Base-by-base conservation (phyloP, 2,329 filamentous ascomycete genomes). In the Phialophora verrucosa region DNA sequence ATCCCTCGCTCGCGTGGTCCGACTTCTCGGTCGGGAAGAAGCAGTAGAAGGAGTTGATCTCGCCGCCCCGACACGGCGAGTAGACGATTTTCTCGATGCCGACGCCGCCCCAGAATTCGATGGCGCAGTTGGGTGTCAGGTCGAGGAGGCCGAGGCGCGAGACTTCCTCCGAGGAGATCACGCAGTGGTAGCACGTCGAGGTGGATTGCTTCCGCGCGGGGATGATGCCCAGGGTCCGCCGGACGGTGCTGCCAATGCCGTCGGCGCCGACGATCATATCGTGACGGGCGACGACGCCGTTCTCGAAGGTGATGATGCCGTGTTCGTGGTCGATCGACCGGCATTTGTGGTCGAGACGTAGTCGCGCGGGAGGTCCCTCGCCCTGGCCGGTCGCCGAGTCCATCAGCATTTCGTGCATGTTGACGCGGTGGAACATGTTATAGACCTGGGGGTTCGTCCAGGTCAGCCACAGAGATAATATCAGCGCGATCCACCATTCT, bases 191-290 rank as follows among this genome's bases (percentile, higher is more conserved):
- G 66, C 78, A 80, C 67, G 75, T 77, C 1, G 78, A 80, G 1
- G 76, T 78, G 2, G 76, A 77, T 66, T 75, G 74, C 20, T 72
- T 69, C 44, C 75, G 73, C 27, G 76, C 69, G 11, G 78, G 77
- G 4, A 71, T 73, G 5, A 80, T 74, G 1, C 74, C 74, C 27
- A 75, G 76, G 56, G 73, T 70, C 44, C 70, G 68, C 0, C 73
- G 73, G 66, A 71, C 77, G 71, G 68, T 73, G 62, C 49, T 51
- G 49, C 79, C 75, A 12, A 81, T 74, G 2, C 78, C 79, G 71
- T 80, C 78, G 2, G 78, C 79, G n/a, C 75, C 77, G 14, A 81
- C 70, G 12, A 81, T 74, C 25, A 80, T 69, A 68, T 81, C 78
- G 7, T 69, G 77, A 0, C 64, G 69, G 38, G 74, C 61, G 4